Evolutionary conservation across 257 asterid species (phyloP).

Genomic region (Solanum rostratum): DNA sequence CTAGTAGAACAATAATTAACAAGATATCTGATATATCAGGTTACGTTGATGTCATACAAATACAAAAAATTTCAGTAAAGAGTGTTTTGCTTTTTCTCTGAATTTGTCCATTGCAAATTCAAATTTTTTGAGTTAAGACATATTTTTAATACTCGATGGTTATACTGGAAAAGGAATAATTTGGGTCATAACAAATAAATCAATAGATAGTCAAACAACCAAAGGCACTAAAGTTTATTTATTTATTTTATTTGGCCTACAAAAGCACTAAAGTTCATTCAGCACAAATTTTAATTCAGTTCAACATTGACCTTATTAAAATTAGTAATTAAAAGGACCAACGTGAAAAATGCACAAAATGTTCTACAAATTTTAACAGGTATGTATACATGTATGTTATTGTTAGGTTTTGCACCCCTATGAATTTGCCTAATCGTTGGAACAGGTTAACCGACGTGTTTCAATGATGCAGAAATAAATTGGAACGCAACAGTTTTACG

Average conservation of each 20-base stretch:
- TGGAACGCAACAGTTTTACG: too few relatives aligned
- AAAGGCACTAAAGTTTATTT: too few relatives aligned
- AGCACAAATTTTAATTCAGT: not conserved
- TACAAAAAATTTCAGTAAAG: accelerated
- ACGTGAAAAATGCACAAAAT: not conserved
- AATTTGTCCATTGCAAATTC: not conserved
- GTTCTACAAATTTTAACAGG: not conserved
- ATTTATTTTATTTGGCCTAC: too few relatives aligned
- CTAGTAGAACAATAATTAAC: too few relatives aligned
- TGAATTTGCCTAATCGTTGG: too few relatives aligned
- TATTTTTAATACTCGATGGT: not conserved
- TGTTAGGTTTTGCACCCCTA: too few relatives aligned
- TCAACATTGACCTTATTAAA: not conserved
- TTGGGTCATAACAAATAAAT: not conserved
- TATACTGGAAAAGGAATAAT: not conserved
- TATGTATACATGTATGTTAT: not conserved
- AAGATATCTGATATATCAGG: too few relatives aligned
- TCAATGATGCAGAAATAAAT: too few relatives aligned
- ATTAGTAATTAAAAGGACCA: not conserved
- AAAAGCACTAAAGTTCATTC: not conserved
- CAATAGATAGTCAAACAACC: not conserved
- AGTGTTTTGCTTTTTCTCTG: not conserved
- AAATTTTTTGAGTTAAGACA: not conserved
- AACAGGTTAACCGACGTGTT: too few relatives aligned
- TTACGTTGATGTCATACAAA: not conserved